Evolutionary conservation across 1,284 basidiomycete species (phyloP), one percentile per base, ranked within the genome.

Genomic region (Malassezia arunalokei): DNA sequence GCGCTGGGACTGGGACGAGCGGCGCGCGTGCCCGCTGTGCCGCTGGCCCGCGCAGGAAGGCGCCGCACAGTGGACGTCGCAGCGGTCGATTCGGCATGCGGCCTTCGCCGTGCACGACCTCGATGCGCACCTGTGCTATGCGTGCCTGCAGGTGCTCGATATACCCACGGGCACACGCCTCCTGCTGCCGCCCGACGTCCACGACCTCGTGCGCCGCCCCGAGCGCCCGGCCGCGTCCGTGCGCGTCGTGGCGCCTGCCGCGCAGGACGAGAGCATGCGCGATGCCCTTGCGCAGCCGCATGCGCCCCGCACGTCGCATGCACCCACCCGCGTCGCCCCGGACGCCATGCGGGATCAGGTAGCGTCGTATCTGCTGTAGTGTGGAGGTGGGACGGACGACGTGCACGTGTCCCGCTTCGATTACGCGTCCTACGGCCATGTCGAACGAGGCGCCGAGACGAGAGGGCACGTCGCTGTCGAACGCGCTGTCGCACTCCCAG

Each of bases 11-110:
- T 24, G 37, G 6, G 46, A 51, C 41, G n/a, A 12, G 54, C 47
- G 9, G 2, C 29, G 32, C 6, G 57, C 60, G 1, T 71, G 68
- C 51, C 64, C 68, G 8, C 47, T 71, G 31, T 71, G 69, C 43
- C 43, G 49, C 5, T 57, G 61, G 50, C 69, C 69, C 2, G 54
- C 54, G 11, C 57, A 63, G 27, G 40, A 45, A 3, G 50, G 54
- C 9, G 64, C 66, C 3, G 51, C 60, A 6, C 49, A 52, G 12
- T 70, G 68, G 67, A 66, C 63, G 51, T 47, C 57, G n/a, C 42
- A 62, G 37, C 64, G 62, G 33, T 64, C 61, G 14, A 65, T 68
- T 11, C 33, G 33, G 15, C 49, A 38, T 28, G 37, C 38, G 20
- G n/a, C n/a, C 11, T 24, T 8, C 12, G 44, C 20, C 6, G 8